Base-by-base conservation (phyloP, 2,329 filamentous ascomycete species). In the Leptoxyphium fumago region DNA sequence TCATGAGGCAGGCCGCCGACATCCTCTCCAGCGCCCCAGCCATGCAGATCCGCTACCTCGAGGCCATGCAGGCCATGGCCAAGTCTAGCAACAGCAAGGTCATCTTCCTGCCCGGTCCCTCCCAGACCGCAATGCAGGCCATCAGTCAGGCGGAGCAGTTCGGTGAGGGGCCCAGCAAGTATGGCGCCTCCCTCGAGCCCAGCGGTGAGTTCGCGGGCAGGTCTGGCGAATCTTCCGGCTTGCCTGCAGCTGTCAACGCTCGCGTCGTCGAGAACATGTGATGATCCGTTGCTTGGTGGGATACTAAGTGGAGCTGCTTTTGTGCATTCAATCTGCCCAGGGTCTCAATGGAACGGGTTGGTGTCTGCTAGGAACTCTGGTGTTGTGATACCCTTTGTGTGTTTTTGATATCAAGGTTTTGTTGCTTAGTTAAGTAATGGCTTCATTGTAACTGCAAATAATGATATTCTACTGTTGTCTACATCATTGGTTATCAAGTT, bases 61-160 rank as follows among this genome's bases (percentile, higher is more conserved):
- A 98, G 69, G 88, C 91, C 3, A 96, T 96, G 89, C 91, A 96
- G 64, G 77, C 85, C 38, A 98, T 98, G 89, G 91, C 91, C 56
- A 96, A 95, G 75, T 77, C 78, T 0, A 85, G 87, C 40, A 93
- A 87, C 66, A 76, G 73, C 65, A 93, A 93, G 68, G 82, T 91
- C 57, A 88, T 89, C 55, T 89, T 91, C 73, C 61, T 91, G 53
- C 83, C 82, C 1, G 77, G 72, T 8, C 64, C 70, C 10, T 44
- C 47, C 21, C 75, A 83, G 65, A 78, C 74, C 13, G 74, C 80
- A 57, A 69, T 70, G 51, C 61, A 65, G 44, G 66, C 73, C 47
- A 59, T 78, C 43, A 64, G 67, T 2, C 56, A 66, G 34, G 70
- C 70, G 14, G 67, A 74, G 26, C 62, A 61, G 5, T 64, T 69